Base-by-base conservation (phyloP, 441 rosid genomes). In the Populus tomentosa region DNA sequence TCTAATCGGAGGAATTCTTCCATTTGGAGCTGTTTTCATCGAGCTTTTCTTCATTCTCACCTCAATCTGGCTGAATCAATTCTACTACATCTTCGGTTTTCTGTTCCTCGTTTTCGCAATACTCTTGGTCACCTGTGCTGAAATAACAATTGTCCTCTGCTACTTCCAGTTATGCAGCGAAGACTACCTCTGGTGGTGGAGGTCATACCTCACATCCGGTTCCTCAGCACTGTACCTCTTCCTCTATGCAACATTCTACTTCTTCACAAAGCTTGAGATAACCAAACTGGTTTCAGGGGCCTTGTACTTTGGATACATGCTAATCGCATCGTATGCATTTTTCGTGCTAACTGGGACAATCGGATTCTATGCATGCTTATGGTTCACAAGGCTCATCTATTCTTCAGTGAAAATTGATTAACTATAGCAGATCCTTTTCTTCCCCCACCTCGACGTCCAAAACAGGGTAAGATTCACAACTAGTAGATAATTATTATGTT, bases 151-250 rank as follows among this genome's bases (percentile, higher is more conserved):
- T 0, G 98, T 95, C 61, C 97, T 92, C 71, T 95, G 98, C 88
- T 95, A 95, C 87, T 95, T 95, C 84, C 99, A 95, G 81, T 84
- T 95, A 1, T 95, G 99, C 84, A 92, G 98, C 35, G 99, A 95
- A 85, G 99, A 95, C 86, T 94, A 95, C 77, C 85, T 80, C 11
- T 95, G 99, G 99, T 95, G 99, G 99, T 94, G 99, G 99, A 88
- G 97, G 66, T 90, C 99, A 18, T 95, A 94, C 85, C 82, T 95
- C 61, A 95, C 97, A 23, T 94, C 99, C 0, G 99, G 99, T 67
- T 92, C 99, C 61, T 94, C 99, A 0, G 98, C 97, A 0, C 77
- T 95, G 1, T 93, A 93, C 80, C 92, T 94, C 74, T 95, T 94
- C 88, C 92, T 94, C 66, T 95, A 94, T 13, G 97, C 99, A 0